Base-by-base conservation (phyloP, 2,329 filamentous ascomycete genomes). In the Exserohilum turcica region DNA sequence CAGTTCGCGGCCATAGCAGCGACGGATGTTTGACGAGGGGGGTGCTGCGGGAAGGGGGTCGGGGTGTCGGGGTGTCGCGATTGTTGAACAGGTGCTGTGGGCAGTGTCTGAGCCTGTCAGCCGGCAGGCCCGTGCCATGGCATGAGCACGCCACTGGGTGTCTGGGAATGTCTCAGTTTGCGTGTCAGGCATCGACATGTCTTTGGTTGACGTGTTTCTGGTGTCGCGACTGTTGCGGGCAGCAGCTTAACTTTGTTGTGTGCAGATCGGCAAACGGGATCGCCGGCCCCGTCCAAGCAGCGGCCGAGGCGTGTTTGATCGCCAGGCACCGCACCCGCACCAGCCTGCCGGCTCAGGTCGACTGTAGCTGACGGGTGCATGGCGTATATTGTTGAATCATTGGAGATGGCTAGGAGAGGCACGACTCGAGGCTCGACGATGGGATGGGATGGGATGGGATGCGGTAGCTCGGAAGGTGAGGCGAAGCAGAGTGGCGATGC, bases 311-410 rank as follows among this genome's bases (percentile, higher is more conserved):
- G 16, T 32, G 50, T 48, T 43, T 52, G 50, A 48, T 52, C 44
- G 50, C 29, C 50, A 52, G 50, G 50, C 50, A 52, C 48, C 35
- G 50, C 50, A 52, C 48, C 35, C 43, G 48, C 43, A 47, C 43
- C 48, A 51, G 7, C 35, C 35, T 35, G 27, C 24, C 31, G 48
- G 29, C 44, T 19, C 35, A 27, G 28, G 35, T 19, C 18, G 40
- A 13, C 24, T 12, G n/a, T 15, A 42, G 28, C 10, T 24, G 21
- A 24, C 21, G 7, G 21, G 7, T 24, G 13, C n/a, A n/a, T n/a
- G n/a, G 24, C 42, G 16, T 21, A 18, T 21, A 27, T 35, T 43
- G 5, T n/a, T 43, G 16, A 43, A n/a, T 19, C 7, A 15, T 3
- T n/a, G 4, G 36, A 18, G 19, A 36, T n/a, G n/a, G n/a, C 18